Evolutionary conservation across 495 filamentous ascomycete species (phyloP), one percentile per base, ranked within the genome.

Genomic region (Hypomontagnella monticulosa): DNA sequence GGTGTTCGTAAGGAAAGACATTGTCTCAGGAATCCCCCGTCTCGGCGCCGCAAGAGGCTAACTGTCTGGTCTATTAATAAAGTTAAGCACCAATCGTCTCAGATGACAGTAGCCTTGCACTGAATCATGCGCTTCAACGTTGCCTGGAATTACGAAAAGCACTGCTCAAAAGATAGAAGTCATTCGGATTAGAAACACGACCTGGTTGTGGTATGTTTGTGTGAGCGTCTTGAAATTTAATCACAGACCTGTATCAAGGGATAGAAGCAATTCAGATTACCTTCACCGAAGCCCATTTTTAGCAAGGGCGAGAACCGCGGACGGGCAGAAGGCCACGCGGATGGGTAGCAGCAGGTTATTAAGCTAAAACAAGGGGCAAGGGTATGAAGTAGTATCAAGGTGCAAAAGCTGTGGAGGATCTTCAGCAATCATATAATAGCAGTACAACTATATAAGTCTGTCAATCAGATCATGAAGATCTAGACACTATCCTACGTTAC

Each of bases 401-500:
- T 51, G 43, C 44, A 50, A 61, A 65, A 37, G 37, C 34, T 57
- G 51, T 46, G 67, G 57, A 66, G 57, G 67, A 70, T 70, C 67
- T 61, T 51, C 57, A 62, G 46, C 34, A 61, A 69, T 64, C 55
- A 64, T 54, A 65, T 61, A 61, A 63, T 56, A 63, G 38, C 23
- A 41, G 33, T 30, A 40, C 20, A 49, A 59, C 10, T 53, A 69
- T 43, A 18, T 43, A 61, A 60, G 37, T 33, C 48, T 53, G 42
- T 63, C 37, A 46, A 63, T 63, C 65, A 68, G 65, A 68, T 68
- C 65, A 68, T 63, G 49, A 53, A 64, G 60, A 69, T 69, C 60
- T 33, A 43, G 50, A 47, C 44, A 42, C 30, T 38, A 41, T 46
- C 36, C 54, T 40, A 47, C 54, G 46, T 52, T 58, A 20, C 27